Evolutionary conservation across 2,329 filamentous ascomycete species (phyloP).

Genomic region (Delphinella strobiligena): DNA sequence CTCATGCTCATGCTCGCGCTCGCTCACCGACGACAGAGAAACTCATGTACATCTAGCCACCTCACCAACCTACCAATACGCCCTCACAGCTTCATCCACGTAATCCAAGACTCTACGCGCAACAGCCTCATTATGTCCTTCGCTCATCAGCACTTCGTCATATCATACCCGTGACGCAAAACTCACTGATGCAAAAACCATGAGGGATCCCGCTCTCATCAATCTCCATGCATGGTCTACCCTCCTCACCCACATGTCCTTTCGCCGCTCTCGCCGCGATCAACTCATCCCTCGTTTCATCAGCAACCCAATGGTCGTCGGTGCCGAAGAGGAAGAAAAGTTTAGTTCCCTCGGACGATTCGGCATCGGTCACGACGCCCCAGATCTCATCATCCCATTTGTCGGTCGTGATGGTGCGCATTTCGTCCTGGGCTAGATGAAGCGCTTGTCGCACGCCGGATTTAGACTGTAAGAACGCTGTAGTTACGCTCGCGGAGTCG

Average conservation of each 20-base stretch:
- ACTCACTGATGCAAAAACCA: constrained; percentile 46
- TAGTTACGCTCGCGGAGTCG: constrained; percentile 35
- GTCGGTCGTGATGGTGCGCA: constrained; percentile 43
- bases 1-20: no score
- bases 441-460: constrained; percentile 43
- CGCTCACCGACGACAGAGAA: no score
- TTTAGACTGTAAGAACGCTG: constrained; percentile 36
- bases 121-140: constrained; percentile 33
- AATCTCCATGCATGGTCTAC: constrained; percentile 42
- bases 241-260: constrained; percentile 19
- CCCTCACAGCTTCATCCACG: constrained; percentile 17
- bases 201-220: constrained; percentile 44
- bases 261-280: constrained; percentile 30
- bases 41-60: no score
- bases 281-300: constrained; percentile 43
- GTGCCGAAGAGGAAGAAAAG: constrained; percentile 48
- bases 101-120: constrained; percentile 39
- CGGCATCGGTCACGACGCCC: constrained; percentile 29
- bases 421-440: constrained; percentile 46
- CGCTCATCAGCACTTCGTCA: constrained; percentile 13
- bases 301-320: constrained; percentile 50
- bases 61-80: no score
- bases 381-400: constrained; percentile 48
- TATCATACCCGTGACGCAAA: neutral
- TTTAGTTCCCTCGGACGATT: constrained; percentile 25